Evolutionary conservation across 2,329 filamentous ascomycete species (phyloP), one percentile per base, ranked within the genome.

Genomic region (Pestalotiopsis fici): DNA sequence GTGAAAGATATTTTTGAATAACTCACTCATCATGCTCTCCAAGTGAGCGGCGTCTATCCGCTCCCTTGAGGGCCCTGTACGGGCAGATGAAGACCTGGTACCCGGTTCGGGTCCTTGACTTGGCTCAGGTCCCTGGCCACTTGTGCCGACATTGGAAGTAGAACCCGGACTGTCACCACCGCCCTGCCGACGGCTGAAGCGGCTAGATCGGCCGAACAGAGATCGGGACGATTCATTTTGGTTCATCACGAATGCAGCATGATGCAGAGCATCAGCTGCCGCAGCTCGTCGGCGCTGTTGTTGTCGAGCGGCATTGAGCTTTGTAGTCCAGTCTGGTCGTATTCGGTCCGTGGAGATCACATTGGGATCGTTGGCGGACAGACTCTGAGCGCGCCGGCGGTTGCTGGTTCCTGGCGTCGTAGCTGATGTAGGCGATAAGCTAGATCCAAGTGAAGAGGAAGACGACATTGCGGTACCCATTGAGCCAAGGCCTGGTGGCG

Each of bases 331-430:
- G 74, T 99, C 96, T 0, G 96, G 96, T 18, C 96, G 91, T 64
- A 99, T 91, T 66, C 89, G 91, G 77, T 99, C 96, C 0, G 95
- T 98, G 0, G 95, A 97, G 69, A 99, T 92, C 63, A 99, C 96
- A 65, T 90, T 90, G 1, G 94, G 91, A 54, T 93, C 93, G 71
- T 87, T 94, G 4, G 94, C 94, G 55, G 95, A 97, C 70, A 99
- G 75, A 66, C 86, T 89, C 72, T 88, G 85, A 6, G 84, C 83
- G 54, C 87, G 80, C 60, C 83, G 79, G 59, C 87, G 81, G 59
- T 73, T 83, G 68, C 75, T 74, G 56, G 77, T 56, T 50, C 77
- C 67, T 18, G 64, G 37, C 23, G 74, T 75, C 15, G 75, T 74
- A 2, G 81, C 74, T 4, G 79, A 74, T 6, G 80, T 75, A 1